These are phyloP conservation scores for Pseudogymnoascus sp. DNA, from an alignment of 2,329 filamentous ascomycete species.

Conservation along the genomic window DNA sequence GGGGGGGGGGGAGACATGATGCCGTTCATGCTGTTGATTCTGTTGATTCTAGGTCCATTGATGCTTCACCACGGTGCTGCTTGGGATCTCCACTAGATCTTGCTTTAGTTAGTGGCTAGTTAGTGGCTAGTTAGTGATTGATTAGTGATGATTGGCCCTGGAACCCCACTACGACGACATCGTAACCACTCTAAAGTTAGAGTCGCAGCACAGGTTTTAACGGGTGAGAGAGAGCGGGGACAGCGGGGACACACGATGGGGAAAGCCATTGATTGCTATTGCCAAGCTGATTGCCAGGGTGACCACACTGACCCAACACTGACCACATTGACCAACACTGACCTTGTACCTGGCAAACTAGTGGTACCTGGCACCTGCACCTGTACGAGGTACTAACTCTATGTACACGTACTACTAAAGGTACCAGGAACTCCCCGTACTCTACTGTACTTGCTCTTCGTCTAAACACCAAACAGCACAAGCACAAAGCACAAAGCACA, in stretches of 20 bases:
- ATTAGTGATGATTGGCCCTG: background rate
- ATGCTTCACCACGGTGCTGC: background rate
- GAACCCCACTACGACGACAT: background rate
- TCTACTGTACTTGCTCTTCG: background rate
- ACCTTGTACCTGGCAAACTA: background rate
- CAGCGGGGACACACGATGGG: background rate
- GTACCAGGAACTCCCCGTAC: no score
- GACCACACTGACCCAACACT: background rate
- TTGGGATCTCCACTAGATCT: background rate
- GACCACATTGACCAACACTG: no score
- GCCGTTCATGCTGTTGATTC: no score
- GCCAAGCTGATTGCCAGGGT: background rate
- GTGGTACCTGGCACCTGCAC: background rate
- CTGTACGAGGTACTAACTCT: background rate
- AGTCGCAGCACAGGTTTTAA: background rate
- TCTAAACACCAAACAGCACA: background rate
- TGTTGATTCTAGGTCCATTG: background rate
- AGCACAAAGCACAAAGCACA: no score
- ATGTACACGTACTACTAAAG: background rate
- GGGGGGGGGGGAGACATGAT: no score
- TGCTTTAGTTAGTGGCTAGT: background rate
- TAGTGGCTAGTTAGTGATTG: background rate
- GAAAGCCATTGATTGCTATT: no score
- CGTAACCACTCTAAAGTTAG: background rate
- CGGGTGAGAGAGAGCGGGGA: background rate